Conservation (phyloP, 2,329 filamentous ascomycete genomes). For the Fonsecaea multimorphosa region DNA sequence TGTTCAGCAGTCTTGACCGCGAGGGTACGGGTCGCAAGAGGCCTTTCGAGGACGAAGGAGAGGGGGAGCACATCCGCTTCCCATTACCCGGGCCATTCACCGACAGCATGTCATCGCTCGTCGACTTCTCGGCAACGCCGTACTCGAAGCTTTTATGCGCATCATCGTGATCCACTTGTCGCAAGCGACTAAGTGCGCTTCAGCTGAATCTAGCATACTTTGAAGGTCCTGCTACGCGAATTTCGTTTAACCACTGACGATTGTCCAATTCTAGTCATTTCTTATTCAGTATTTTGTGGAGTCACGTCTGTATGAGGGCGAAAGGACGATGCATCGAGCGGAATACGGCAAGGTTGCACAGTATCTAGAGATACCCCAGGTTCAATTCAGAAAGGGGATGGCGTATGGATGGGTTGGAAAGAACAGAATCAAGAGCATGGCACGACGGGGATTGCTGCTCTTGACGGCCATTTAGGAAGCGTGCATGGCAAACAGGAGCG, state of each 20-base stretch:
- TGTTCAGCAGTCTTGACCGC: constrained; percentile 26
- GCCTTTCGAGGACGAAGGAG: constrained; percentile 33
- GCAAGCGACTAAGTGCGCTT: neutral
- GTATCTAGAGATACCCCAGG: constrained; percentile 30
- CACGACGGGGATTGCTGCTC: constrained; percentile 17
- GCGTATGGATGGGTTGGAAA: constrained; percentile 24
- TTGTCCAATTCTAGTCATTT: constrained; percentile 10
- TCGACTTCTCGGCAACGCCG: constrained; percentile 32
- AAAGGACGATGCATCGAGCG: constrained; percentile 14
- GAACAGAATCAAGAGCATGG: neutral
- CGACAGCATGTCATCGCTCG: constrained; percentile 26
- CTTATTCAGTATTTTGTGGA: constrained; percentile 22
- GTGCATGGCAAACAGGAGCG: constrained; percentile 11
- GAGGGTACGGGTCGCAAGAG: constrained; percentile 28
- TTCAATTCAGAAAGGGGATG: constrained; percentile 29
- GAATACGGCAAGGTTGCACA: constrained; percentile 15
- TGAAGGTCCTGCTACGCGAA: neutral
- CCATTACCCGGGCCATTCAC: constrained; percentile 27
- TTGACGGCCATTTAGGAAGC: constrained; percentile 13
- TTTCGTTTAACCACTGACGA: constrained; percentile 2
- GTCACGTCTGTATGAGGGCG: constrained; percentile 17
- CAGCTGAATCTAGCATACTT: neutral
- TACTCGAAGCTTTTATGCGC: constrained; percentile 37
- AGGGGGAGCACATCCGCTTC: constrained; percentile 30
- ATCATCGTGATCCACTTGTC: constrained; percentile 29